Conservation (phyloP, 768 basidiomycete species). For the Leccinellum albellum region DNA sequence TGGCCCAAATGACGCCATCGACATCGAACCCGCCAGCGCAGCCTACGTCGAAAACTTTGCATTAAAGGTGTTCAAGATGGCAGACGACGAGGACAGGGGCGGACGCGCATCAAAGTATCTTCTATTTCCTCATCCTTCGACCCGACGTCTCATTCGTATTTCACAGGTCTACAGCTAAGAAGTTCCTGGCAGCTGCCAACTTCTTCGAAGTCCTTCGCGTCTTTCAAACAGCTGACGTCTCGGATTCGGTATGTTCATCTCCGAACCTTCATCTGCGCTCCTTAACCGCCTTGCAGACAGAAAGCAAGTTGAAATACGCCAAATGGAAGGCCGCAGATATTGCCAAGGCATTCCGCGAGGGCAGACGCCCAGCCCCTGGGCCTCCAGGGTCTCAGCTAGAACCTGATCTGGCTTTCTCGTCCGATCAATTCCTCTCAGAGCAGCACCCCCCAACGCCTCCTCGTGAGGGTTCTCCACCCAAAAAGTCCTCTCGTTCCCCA, state of each 20-base stretch:
- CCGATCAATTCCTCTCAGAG: slow-evolving; percentile 13
- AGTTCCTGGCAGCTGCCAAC: slow-evolving; percentile 91
- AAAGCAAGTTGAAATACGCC: slow-evolving; percentile 87
- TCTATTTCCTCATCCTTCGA: background rate
- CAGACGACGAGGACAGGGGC: slow-evolving; percentile 87
- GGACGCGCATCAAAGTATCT: slow-evolving; percentile 72
- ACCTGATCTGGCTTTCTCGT: slow-evolving; percentile 16
- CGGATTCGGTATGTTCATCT: slow-evolving; percentile 49
- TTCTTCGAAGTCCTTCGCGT: slow-evolving; percentile 87
- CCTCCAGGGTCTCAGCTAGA: slow-evolving; percentile 51
- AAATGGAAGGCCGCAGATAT: slow-evolving; percentile 99
- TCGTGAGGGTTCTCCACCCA: slow-evolving; percentile 25
- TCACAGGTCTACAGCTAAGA: slow-evolving; percentile 82
- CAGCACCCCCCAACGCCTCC: slow-evolving; percentile 19
- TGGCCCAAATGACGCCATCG: slow-evolving; percentile 72
- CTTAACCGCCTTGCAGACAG: slow-evolving; percentile 47
- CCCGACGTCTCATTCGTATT: slow-evolving; percentile 4
- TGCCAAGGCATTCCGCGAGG: slow-evolving; percentile 92
- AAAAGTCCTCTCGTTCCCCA: slow-evolving; percentile 24
- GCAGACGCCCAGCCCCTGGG: slow-evolving; percentile 76
- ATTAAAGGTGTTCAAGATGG: slow-evolving; percentile 77
- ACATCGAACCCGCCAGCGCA: slow-evolving; percentile 75
- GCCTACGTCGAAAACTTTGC: slow-evolving; percentile 97
- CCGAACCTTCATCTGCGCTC: background rate
- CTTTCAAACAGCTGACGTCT: slow-evolving; percentile 58